Conservation (phyloP, 208 protist genomes). For the Leishmania major region DNA sequence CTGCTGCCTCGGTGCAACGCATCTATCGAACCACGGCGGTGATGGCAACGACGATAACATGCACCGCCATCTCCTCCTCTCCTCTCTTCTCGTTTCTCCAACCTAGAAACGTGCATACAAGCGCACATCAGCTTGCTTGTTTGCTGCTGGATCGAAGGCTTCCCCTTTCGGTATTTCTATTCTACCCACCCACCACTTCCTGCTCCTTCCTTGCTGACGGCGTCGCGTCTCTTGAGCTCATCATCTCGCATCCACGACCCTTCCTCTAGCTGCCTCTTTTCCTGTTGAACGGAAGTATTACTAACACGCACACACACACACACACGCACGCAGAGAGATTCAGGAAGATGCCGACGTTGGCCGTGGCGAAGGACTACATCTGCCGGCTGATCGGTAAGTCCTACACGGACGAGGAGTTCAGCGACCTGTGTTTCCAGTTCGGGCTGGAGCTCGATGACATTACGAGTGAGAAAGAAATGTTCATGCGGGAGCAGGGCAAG, state of each 20-base stretch:
- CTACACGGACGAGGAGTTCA: slow-evolving; percentile 95
- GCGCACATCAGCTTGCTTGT: background rate
- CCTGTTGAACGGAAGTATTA: background rate
- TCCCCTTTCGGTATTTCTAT: background rate
- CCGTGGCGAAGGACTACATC: slow-evolving; percentile 77
- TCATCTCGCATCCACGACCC: background rate
- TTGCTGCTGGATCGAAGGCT: background rate
- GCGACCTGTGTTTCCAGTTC: slow-evolving; percentile 98
- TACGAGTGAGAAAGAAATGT: slow-evolving; percentile 95
- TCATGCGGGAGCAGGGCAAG: slow-evolving; percentile 85
- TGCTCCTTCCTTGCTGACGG: too few species aligned
- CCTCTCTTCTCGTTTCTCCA: background rate
- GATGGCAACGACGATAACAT: background rate
- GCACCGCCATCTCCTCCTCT: background rate
- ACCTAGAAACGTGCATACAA: background rate
- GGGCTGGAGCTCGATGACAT: slow-evolving; percentile 99
- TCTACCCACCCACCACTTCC: too few species aligned
- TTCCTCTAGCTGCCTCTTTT: background rate
- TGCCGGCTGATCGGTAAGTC: slow-evolving; percentile 73
- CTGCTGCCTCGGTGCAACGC: background rate
- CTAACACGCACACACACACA: slow-evolving; percentile 13
- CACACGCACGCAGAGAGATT: slow-evolving; percentile 21
- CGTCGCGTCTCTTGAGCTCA: background rate
- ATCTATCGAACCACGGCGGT: background rate
- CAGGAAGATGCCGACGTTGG: slow-evolving; percentile 84